Evolutionary conservation across 345 rosid genomes (phyloP), one percentile per base, ranked within the genome.

Genomic region (Hevea brasiliensis): DNA sequence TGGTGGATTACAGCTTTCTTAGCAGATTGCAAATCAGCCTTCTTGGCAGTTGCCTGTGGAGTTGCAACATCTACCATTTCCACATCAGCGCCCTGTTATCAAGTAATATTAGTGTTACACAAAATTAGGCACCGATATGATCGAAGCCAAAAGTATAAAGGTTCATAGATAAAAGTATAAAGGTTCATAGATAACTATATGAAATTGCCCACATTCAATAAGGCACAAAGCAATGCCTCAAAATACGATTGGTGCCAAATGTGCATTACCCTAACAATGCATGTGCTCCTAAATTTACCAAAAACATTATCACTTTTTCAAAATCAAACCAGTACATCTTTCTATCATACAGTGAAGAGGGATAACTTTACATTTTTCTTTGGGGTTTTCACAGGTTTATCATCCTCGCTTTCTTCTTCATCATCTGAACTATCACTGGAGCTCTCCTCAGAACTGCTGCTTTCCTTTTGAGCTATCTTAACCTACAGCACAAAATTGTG

Each of bases 51-150:
- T 37, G 76, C 32, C 18, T 74, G 69, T 15, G 85, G 85, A 41
- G 85, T 73, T 9, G 24, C 59, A 45, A 84, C 91, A 72, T 88
- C 94, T 0, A 69, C 82, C 95, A 89, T 92, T 32, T 89, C 87
- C 2, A 80, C 89, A 81, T 94, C 95, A 56, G 84, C 20, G 6
- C 0, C 65, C 83, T 76, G 74, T 18, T 72, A 26, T 47, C 40
- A 64, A 6, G 32, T 8, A 50, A 29, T 9, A 40, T 0, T 10
- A 40, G 14, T 1, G 29, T 20, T 15, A 66, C n/a, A 7, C 26
- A 4, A 10, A 11, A 20, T 10, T 17, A 17, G 4, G 26, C 37
- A 26, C 1, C 17, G 26, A 17, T 15, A 15, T 7, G 18, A 50
- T 14, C 8, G 7, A 50, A 1, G 7, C n/a, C 55, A 15, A 17